Evolutionary conservation across 257 asterid genomes (phyloP).

Genomic region (Rubia yunnanensis): DNA sequence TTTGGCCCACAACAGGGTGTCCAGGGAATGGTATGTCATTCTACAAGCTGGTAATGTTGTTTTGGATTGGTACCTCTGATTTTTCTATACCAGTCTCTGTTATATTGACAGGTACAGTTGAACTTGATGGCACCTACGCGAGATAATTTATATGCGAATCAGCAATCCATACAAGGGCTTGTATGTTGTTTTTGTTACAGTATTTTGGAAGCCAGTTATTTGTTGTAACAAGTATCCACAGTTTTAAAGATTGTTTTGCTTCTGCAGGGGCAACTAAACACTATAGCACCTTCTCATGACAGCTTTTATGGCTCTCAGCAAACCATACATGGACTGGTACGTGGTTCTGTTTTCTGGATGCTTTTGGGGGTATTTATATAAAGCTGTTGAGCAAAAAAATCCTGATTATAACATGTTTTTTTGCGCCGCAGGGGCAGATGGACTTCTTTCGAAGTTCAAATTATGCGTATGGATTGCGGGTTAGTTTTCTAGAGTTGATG

Average conservation of each 20-base stretch:
- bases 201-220: constrained; percentile 1
- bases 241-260: constrained; percentile 14
- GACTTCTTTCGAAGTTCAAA: constrained; percentile 74
- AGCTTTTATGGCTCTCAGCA: constrained; percentile 71
- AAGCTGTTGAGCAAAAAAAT: not conserved
- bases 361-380: not conserved
- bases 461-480: constrained; percentile 77
- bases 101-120: constrained; percentile 56
- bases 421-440: constrained; percentile 76
- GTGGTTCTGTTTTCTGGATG: constrained; percentile 4
- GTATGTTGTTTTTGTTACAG: constrained; percentile 32
- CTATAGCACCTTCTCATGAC: constrained; percentile 83
- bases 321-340: constrained; percentile 79
- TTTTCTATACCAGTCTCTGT: constrained; percentile 15
- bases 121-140: constrained; percentile 84
- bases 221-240: not conserved
- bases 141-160: constrained; percentile 71
- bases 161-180: constrained; percentile 76
- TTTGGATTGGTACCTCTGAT: not conserved
- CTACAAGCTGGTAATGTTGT: constrained; percentile 9
- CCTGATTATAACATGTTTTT: not conserved
- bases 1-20: constrained; percentile 65
- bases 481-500: constrained; percentile 29
- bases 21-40: constrained; percentile 68
- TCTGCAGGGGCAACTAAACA: constrained; percentile 79